Evolutionary conservation across 2,329 filamentous ascomycete genomes (phyloP), one percentile per base, ranked within the genome.

Genomic region (Phoma sp.): DNA sequence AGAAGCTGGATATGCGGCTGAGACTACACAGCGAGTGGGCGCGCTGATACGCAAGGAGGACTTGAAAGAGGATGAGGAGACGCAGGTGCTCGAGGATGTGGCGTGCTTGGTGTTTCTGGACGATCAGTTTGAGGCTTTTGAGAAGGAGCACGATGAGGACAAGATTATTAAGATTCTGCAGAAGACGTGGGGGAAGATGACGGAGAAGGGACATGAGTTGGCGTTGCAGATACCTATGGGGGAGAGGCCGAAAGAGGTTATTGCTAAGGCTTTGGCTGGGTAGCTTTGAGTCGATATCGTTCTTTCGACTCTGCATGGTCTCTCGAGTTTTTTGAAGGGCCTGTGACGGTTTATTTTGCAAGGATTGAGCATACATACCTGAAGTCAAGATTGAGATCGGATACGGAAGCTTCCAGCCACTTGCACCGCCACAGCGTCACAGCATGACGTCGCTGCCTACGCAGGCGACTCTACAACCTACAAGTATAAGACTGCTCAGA

Each of bases 91-190:
- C 57, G 92, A 96, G 78, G 92, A 96, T 76, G 89, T 92, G 38
- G 92, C 92, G 3, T 96, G 91, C 70, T 77, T 96, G 49, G 91
- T 96, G 23, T 96, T 96, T 72, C 76, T 96, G 61, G 91, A 95
- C 71, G 91, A 93, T 71, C 90, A 95, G 70, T 89, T 96, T 59
- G 91, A 93, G 66, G 84, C 83, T 43, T 96, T 95, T 75, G 88
- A 91, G 79, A 80, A 83, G 69, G 82, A 84, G 23, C 82, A 87
- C 47, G 89, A 92, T 67, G 90, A 93, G 76, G 87, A 86, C 43
- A 96, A 95, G 81, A 86, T 92, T 55, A 72, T 93, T 17, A 78
- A 76, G 15, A 77, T 77, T 23, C 20, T 77, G 57, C 45, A 64
- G 55, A 76, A 76, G 65, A 76, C 73, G 33, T 77, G 75, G 76